Evolutionary conservation across 2,329 filamentous ascomycete species (phyloP), one percentile per base, ranked within the genome.

Genomic region (Lecanicillium sp.): DNA sequence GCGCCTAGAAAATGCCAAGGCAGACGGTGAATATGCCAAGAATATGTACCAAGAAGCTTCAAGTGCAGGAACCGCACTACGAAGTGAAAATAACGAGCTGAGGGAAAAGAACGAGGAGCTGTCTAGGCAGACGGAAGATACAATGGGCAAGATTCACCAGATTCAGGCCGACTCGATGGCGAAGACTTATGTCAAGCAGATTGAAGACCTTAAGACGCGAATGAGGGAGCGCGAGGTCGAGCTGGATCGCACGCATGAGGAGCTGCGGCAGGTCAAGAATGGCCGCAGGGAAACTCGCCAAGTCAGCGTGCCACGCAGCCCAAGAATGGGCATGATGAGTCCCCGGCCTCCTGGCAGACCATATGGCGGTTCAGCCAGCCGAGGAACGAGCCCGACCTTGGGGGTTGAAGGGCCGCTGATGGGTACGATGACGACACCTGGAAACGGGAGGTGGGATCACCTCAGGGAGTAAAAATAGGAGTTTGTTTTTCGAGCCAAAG

Each of bases 41-140:
- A 64, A 65, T 4, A 62, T 69, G 9, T 85, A 83, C 48, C 79
- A 82, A 48, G 63, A 71, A 16, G 69, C 72, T 1, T 75, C 73
- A 8, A 65, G 67, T 22, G 54, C 62, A 2, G 68, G 67, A 3
- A 59, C 60, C 12, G 60, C 64, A 13, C 56, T 76, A 3, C 56
- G 59, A 15, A 50, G 57, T 2, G 68, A 75, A 48, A 73, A 71
- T 45, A 55, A 54, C 14, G 57, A 63, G 7, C 61, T 80, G 3
- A 60, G 63, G 37, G 51, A 50, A 9, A 56, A 60, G 18, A 56
- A 68, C 13, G 54, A 57, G 15, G 58, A 65, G 4, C 60, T 75
- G 2, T 48, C 54, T 33, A 58, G 56, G 29, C 63, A 57, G 38
- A 65, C 68, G 3, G 54, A 61, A 16, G 64, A 64, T 0, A 75